Evolutionary conservation across 1,284 basidiomycete species (phyloP).

Genomic region (Boletus subluridellus): DNA sequence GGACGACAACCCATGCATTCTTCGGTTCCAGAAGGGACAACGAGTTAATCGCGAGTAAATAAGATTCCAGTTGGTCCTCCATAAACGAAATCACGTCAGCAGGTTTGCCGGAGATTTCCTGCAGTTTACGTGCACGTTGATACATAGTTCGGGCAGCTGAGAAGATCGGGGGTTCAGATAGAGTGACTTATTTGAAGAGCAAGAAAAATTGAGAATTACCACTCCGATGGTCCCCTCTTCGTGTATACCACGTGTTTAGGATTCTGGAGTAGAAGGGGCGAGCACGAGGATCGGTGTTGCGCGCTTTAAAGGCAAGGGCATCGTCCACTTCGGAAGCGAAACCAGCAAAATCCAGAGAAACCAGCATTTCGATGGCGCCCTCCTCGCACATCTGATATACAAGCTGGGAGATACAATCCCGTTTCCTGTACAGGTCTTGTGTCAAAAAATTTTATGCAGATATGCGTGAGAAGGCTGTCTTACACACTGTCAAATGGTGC

Average conservation of each 20-base stretch:
- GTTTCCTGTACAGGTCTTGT: slow-evolving; percentile 52
- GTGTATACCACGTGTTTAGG: slow-evolving; percentile 92
- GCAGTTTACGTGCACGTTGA: slow-evolving; percentile 81
- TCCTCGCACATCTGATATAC: slow-evolving; percentile 94
- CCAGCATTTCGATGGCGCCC: slow-evolving; percentile 73
- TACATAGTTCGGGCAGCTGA: slow-evolving; percentile 92
- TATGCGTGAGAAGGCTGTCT: slow-evolving; percentile 35
- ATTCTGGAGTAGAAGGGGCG: slow-evolving; percentile 89
- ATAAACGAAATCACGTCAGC: slow-evolving; percentile 57
- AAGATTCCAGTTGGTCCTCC: slow-evolving; percentile 77
- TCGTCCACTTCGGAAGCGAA: slow-evolving; percentile 87
- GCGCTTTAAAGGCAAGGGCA: slow-evolving; percentile 88
- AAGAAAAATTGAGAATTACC: slow-evolving; percentile 50
- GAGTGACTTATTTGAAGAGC: slow-evolving; percentile 6
- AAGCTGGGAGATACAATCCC: slow-evolving; percentile 75
- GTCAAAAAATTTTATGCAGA: slow-evolving; percentile 9
- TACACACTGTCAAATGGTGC: slow-evolving; percentile 75
- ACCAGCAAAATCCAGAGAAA: slow-evolving; percentile 83
- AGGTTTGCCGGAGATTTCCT: slow-evolving; percentile 51
- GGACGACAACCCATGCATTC: slow-evolving; percentile 70
- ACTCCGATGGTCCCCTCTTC: slow-evolving; percentile 82
- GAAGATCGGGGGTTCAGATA: slow-evolving; percentile 23
- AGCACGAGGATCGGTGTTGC: slow-evolving; percentile 87
- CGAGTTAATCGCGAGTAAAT: slow-evolving; percentile 87
- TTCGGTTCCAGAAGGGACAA: slow-evolving; percentile 78